Evolutionary conservation across 192 early-diverging fungal genomes (phyloP).

Genomic region (Geranomyces michiganensis): DNA sequence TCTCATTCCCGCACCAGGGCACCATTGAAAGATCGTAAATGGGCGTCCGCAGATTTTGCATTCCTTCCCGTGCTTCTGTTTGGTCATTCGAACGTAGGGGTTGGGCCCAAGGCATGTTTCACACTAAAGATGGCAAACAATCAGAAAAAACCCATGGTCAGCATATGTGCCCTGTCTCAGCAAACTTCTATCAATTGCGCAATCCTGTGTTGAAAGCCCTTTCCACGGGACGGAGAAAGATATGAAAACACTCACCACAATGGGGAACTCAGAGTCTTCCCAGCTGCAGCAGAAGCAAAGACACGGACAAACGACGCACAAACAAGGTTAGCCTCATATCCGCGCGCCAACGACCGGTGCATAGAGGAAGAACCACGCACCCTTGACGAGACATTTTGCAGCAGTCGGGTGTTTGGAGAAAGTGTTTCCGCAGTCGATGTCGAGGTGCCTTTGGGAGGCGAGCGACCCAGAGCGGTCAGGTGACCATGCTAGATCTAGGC

Average conservation of each 20-base stretch:
- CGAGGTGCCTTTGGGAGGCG: too few species aligned
- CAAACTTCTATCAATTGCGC: too few species aligned
- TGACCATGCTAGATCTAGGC: too few species aligned
- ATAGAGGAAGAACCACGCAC: slow-evolving; percentile 15
- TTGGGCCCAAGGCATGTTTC: slow-evolving; percentile 97
- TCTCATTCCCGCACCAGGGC: slow-evolving; percentile 91
- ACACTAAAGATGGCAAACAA: slow-evolving; percentile 59
- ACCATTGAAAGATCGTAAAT: slow-evolving; percentile 97
- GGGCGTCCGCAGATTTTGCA: slow-evolving; percentile 87
- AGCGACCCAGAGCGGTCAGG: too few species aligned
- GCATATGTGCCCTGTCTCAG: too few species aligned
- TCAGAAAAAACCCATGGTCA: neutral
- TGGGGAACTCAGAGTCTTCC: slow-evolving; percentile 53
- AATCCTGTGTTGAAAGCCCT: too few species aligned
- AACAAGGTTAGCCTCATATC: too few species aligned
- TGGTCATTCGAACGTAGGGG: slow-evolving; percentile 94
- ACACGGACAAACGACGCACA: neutral
- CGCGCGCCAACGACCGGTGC: neutral
- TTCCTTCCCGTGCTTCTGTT: slow-evolving; percentile 52
- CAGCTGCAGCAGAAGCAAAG: slow-evolving; percentile 16
- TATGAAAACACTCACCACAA: slow-evolving; percentile 43
- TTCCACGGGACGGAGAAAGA: too few species aligned
- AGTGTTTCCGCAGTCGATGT: too few species aligned
- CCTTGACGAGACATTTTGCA: slow-evolving; percentile 35
- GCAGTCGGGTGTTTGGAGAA: too few species aligned